phyloP scores from a whole-genome alignment of 164 flowering plant genomes.

The Pachysandra terminalis region DNA sequence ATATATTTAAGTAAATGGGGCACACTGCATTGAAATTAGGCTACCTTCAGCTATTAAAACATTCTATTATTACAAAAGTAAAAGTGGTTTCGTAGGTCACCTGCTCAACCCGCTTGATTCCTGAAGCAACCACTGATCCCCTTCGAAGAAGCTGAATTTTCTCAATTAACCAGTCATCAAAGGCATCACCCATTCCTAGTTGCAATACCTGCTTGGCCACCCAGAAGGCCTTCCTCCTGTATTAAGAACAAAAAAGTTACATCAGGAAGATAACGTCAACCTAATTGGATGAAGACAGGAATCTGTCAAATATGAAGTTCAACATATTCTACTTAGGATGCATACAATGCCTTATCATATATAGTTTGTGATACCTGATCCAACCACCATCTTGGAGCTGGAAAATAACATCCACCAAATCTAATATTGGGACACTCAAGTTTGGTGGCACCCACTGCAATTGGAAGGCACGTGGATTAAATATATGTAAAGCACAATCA shows the following conservation, averaged over 20 bases:
- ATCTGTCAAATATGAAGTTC: constrained; percentile 1
- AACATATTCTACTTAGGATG: neutral
- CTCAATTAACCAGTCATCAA: constrained; percentile 96
- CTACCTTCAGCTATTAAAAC: neutral
- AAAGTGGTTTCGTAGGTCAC: constrained; percentile 23
- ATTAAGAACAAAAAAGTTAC: constrained; percentile 9
- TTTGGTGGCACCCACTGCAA: constrained; percentile 97
- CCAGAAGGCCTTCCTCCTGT: constrained; percentile 95
- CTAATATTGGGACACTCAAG: constrained; percentile 75
- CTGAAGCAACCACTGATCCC: constrained; percentile 90
- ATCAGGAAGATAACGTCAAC: neutral
- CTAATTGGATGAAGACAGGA: neutral
- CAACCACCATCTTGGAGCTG: constrained; percentile 99
- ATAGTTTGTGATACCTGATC: constrained; percentile 67
- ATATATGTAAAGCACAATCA: neutral
- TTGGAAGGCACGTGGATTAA: constrained; percentile 7
- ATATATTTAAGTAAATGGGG: neutral
- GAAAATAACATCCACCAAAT: constrained; percentile 91
- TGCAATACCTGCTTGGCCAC: constrained; percentile 97
- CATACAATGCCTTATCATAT: neutral
- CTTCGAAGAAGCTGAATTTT: constrained; percentile 83
- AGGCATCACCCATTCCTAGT: constrained; percentile 99
- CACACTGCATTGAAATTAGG: neutral
- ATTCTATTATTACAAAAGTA: neutral
- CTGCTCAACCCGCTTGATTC: constrained; percentile 76